Conservation (phyloP, 352 stramenopile species). For the Thraustochytrium sp. region DNA sequence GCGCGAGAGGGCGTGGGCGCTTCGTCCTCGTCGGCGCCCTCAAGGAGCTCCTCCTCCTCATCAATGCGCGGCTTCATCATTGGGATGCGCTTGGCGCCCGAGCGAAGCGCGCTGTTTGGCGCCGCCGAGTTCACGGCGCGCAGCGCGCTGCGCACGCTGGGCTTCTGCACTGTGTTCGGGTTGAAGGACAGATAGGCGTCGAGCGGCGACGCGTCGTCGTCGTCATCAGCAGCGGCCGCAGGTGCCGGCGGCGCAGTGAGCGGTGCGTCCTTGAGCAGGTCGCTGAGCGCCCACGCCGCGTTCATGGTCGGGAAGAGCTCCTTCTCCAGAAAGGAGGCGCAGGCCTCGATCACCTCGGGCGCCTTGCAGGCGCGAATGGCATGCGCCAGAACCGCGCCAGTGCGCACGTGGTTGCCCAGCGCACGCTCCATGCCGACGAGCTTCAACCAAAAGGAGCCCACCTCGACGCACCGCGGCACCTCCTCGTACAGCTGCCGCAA, state of each 20-base stretch:
- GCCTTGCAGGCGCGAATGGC: background rate
- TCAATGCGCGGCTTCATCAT: background rate
- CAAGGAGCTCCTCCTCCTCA: background rate
- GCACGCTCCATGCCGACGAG: background rate
- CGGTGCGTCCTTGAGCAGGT: background rate
- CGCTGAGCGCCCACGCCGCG: background rate
- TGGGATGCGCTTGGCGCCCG: background rate
- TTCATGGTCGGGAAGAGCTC: background rate
- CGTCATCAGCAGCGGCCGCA: too few relatives aligned
- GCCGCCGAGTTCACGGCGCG: background rate
- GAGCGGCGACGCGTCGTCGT: too few relatives aligned
- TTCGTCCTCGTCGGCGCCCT: background rate
- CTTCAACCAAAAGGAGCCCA: background rate
- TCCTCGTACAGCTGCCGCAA: background rate
- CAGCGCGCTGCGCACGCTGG: background rate
- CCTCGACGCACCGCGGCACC: background rate
- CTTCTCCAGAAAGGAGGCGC: background rate
- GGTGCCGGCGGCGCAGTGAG: too few relatives aligned
- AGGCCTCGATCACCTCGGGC: background rate
- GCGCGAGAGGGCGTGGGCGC: background rate
- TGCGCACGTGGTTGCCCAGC: background rate
- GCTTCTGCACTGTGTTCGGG: background rate
- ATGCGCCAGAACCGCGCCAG: background rate
- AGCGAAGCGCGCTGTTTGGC: background rate
- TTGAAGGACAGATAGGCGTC: background rate